Conservation (phyloP, 139 green algal genomes). For the Trebouxia sp. region DNA sequence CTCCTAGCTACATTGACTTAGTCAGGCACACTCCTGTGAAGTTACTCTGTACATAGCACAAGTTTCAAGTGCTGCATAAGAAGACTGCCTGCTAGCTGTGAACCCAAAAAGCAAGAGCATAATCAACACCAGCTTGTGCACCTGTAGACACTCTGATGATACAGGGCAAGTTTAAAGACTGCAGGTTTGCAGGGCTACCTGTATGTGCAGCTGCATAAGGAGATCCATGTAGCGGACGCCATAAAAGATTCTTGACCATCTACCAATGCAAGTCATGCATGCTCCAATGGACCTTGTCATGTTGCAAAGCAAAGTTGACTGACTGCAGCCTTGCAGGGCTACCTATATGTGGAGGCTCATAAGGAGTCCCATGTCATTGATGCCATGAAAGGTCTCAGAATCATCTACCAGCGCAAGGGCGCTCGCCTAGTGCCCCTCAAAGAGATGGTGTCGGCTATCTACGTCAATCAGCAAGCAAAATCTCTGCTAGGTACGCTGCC, state of each 20-base stretch:
- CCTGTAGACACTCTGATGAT: no score
- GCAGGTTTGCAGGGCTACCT: slow-evolving; percentile 83
- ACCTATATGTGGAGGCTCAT: slow-evolving; percentile 94
- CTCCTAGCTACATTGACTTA: no score
- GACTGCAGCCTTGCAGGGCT: slow-evolving; percentile 73
- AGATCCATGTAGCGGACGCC: slow-evolving; percentile 86
- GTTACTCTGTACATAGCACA: no score
- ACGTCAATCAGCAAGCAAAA: slow-evolving; percentile 45
- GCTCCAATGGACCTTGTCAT: neutral
- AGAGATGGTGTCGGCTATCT: slow-evolving; percentile 93
- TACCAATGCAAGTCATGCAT: no score
- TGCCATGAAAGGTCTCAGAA: slow-evolving; percentile 81
- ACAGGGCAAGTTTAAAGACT: no score
- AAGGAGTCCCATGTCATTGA: slow-evolving; percentile 90
- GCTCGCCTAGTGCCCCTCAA: slow-evolving; percentile 78
- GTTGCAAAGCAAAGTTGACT: neutral
- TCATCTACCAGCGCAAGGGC: slow-evolving; percentile 73
- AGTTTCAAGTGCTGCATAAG: no score
- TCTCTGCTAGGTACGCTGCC: slow-evolving; percentile 23
- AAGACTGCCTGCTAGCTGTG: no score
- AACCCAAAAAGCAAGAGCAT: no score
- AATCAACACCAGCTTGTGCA: no score
- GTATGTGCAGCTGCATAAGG: slow-evolving; percentile 93
- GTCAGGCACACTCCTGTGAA: no score
- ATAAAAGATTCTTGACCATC: no score